Conservation (phyloP, 495 filamentous ascomycete genomes). For the Amniculicola lignicola region DNA sequence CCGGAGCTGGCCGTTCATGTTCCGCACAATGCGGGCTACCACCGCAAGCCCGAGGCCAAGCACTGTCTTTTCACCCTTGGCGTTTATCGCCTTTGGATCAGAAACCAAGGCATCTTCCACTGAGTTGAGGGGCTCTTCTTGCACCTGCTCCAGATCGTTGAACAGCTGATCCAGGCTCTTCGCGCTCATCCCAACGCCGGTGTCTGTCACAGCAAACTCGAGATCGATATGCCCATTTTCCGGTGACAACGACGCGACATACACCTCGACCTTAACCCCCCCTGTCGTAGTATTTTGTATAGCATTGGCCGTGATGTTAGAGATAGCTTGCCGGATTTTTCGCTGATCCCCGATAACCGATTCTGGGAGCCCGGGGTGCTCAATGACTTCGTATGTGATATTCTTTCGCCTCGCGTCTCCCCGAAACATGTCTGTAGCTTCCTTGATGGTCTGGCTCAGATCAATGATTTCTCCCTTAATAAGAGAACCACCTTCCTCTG, state of each 20-base stretch:
- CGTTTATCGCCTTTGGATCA: constrained; percentile 16
- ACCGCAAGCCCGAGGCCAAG: constrained; percentile 83
- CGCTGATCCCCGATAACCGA: constrained; percentile 76
- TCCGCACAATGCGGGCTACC: constrained; percentile 79
- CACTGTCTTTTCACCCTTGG: constrained; percentile 43
- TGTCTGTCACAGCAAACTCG: constrained; percentile 74
- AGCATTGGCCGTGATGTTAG: constrained; percentile 82
- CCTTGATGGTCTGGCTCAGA: constrained; percentile 64
- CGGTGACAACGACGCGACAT: constrained; percentile 41
- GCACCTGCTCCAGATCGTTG: constrained; percentile 82
- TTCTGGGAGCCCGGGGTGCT: constrained; percentile 67
- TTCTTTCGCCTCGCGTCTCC: constrained; percentile 73
- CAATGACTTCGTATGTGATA: constrained; percentile 63
- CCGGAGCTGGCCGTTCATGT: constrained; percentile 85
- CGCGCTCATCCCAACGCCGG: constrained; percentile 73
- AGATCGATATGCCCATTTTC: constrained; percentile 52
- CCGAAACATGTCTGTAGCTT: constrained; percentile 71
- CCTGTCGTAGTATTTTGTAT: constrained; percentile 76
- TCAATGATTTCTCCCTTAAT: constrained; percentile 83
- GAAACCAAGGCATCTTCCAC: constrained; percentile 41
- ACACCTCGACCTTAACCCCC: constrained; percentile 67
- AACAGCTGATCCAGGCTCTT: constrained; percentile 74
- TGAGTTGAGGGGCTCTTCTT: constrained; percentile 51
- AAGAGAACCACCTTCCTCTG: constrained; percentile 75
- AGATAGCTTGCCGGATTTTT: constrained; percentile 73